Base-by-base conservation (phyloP, 768 basidiomycete species). In the Leccinum fibrillosum region DNA sequence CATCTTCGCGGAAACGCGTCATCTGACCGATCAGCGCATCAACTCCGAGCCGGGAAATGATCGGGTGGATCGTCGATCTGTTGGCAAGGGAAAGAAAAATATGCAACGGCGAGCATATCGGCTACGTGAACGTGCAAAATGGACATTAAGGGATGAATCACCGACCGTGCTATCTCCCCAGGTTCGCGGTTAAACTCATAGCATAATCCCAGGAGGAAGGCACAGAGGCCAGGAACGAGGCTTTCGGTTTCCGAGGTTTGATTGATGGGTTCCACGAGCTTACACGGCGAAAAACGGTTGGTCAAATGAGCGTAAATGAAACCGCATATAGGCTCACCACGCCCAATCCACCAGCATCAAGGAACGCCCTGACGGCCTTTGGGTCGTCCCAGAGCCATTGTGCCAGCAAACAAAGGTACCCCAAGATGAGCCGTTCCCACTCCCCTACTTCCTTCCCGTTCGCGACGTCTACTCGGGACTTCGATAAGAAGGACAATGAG, bases 371-470 rank as follows among this genome's bases (percentile, higher is more conserved):
- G 53, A 97, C 93, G 0, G 90, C 88, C 53, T 79, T 82, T 0
- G 94, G 86, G 65, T 97, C 95, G 66, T 98, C 96, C 95, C 95
- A 99, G 7, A 97, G 78, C 97, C 97, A 99, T 61, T 94, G 92
- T 4, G 85, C 80, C 32, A 99, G 78, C 54, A 97, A 72, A 50
- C 84, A 83, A 35, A 98, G 77, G 68, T 98, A 96, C 0, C 87
- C 90, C 8, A 92, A 86, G 66, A 94, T 86, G 49, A 96, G 77
- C 58, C 93, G 80, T 61, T 94, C 93, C 93, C 94, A 98, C 66
- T 97, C 95, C 51, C 89, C 78, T 13, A 84, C 80, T 64, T 95
- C 92, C 48, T 79, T 78, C 39, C 85, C 85, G 63, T 88, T 78
- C 11, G 84, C 76, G 12, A 34, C 7, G 12, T 74, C 69, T 12